Evolutionary conservation across 2,329 filamentous ascomycete genomes (phyloP), one percentile per base, ranked within the genome.

Genomic region (Lecanicillium sp.): DNA sequence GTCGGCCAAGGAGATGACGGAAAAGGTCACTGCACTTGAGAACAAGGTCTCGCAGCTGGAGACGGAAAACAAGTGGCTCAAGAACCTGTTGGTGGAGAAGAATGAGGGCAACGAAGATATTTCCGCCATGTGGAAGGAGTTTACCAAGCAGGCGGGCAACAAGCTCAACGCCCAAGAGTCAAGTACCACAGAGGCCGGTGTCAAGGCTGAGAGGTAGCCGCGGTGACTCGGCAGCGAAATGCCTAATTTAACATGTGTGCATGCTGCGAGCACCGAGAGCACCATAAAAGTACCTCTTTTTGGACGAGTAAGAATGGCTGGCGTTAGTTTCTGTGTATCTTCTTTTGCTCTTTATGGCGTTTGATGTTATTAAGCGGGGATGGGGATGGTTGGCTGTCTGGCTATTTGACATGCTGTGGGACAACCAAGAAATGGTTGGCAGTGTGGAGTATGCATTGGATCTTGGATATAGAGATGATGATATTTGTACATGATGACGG

Each of bases 41-140:
- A 72, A 72, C 51, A 78, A 78, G 42, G 81, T 92, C 39, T 73
- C 75, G 42, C 80, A 87, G 53, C 73, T 90, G n/a, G 82, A 87
- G 65, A 83, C 81, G 50, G 83, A 88, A 64, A 88, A 88, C 63
- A 82, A 83, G 56, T 87, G 83, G 83, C 63, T 88, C 47, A 85
- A 85, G 70, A 82, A 83, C 57, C 68, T 88, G 28, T 76, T 90
- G 33, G 83, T 85, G 36, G 85, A 89, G 60, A 90, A 89, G 71
- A 85, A 86, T 49, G 82, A 81, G 46, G 70, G 70, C 47, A 71
- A 65, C 49, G 71, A 75, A 29, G 64, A 73, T 42, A 61, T 75
- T 33, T 57, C 67, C 25, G 63, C 67, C 1, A 57, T 75, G 37
- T 64, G 71, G 49, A 71, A 73, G 48, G 73, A 74, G 46, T 68